Evolutionary conservation across 1,284 basidiomycete species (phyloP), one percentile per base, ranked within the genome.

Genomic region (Inonotus obliquus): DNA sequence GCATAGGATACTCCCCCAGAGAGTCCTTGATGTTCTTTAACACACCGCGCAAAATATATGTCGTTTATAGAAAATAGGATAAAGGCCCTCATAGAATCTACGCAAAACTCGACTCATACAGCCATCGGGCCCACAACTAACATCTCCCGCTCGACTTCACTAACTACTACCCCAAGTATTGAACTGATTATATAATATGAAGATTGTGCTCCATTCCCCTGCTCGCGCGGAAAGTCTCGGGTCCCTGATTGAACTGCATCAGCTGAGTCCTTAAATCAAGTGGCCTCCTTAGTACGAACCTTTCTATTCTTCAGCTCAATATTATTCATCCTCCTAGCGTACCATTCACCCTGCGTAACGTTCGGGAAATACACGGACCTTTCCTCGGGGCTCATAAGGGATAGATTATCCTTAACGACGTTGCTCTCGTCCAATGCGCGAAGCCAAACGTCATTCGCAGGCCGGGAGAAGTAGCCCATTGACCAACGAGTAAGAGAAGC

Each of bases 381-480:
- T 10, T 60, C 62, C n/a, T 62, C 56, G n/a, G 32, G 27, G 14
- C n/a, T 39, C 61, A 62, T 58, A 2, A 14, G 27, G 7, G 37
- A 39, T 2, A 62, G n/a, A 1, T 55, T 56, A n/a, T 47, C 39
- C 14, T 53, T 49, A 3, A 59, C 37, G 21, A 41, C 37, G 10
- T 59, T 48, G 64, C 84, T 86, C 25, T 81, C 73, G n/a, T 84
- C 77, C 2, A 84, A 72, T 1, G 84, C 77, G 23, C 75, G 75
- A 41, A 84, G 74, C 2, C 76, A 45, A 23, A 79, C 72, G 2
- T 74, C 75, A 69, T 86, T 79, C 11, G 82, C 81, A 0, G 85
- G 86, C 13, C 86, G 78, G 0, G 79, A 80, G 70, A 87, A 87
- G 70, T 79, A 88, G 0, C 84, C 84, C 4, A 86, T 72, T 3